Evolutionary conservation across 306 rosid species (phyloP).

Genomic region (Boehmeria nivea): DNA sequence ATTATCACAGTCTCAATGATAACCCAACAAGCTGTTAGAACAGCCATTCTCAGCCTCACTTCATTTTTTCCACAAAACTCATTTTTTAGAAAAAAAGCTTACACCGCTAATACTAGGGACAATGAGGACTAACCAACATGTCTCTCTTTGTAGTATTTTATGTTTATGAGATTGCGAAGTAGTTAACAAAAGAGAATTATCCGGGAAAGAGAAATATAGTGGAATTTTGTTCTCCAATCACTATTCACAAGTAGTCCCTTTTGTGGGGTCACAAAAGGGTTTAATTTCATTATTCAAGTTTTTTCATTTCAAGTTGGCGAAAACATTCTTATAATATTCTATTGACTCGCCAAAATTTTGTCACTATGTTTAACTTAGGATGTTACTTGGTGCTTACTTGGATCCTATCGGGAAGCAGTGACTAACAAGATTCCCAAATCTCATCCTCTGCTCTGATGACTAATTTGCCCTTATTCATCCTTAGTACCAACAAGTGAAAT

Average conservation of each 20-base stretch:
- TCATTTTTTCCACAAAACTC: not conserved
- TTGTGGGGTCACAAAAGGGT: not conserved
- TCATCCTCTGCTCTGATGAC: not conserved
- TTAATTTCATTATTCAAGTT: not conserved
- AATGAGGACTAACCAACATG: not conserved
- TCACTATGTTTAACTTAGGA: not conserved
- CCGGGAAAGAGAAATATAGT: not conserved
- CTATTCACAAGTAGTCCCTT: not conserved
- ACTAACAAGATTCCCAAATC: not conserved
- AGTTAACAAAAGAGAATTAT: constrained; percentile 7
- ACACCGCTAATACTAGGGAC: too few relatives aligned
- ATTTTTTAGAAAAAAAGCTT: too few relatives aligned
- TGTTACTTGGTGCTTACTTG: constrained; percentile 9
- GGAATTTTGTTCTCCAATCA: not conserved
- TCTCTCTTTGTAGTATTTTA: not conserved
- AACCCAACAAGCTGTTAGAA: constrained; percentile 8
- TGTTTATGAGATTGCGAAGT: not conserved
- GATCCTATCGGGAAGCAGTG: constrained; percentile 9
- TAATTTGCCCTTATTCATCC: too few relatives aligned
- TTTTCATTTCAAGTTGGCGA: not conserved
- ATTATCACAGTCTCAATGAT: constrained; percentile 8
- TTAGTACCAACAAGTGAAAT: too few relatives aligned
- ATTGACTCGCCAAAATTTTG: constrained; percentile 1
- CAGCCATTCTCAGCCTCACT: constrained; percentile 9
- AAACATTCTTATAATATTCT: not conserved